Base-by-base conservation (phyloP, 345 rosid species). In the Eucalyptus decipiens region DNA sequence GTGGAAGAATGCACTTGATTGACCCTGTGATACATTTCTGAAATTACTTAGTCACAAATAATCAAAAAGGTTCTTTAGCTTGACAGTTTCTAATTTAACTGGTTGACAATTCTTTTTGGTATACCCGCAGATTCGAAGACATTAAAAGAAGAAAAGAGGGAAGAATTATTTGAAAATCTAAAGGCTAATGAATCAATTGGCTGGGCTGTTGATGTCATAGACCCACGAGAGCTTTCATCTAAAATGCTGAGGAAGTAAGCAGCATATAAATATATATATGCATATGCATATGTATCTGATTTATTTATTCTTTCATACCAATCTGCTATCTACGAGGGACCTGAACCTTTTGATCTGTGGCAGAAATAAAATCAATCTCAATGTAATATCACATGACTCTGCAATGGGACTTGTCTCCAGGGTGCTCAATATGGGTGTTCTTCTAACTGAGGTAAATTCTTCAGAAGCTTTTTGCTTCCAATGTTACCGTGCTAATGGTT, bases 191-290 rank as follows among this genome's bases (percentile, higher is more conserved):
- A 95, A 16, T 97, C 96, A 45, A 89, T 98, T 92, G 99, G 99
- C 87, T 98, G 99, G 99, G 97, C 94, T 81, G 97, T 96, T 89
- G 99, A 98, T 94, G 94, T 98, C 91, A 98, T 97, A 91, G 99
- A 96, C 92, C 99, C 98, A 10, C 94, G 94, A 90, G 99, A 95
- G 91, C 98, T 98, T 89, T 98, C 99, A 19, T 93, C 97, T 87
- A 96, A 97, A 91, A 98, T 98, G 99, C 96, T 97, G 5, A 95
- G 92, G 88, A 96, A 92, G 99, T 98, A 50, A 87, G 96, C 94
- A 65, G 24, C 19, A 13, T 67, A 43, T 52, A 47, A 10, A 47
- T 47, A 50, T 50, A 0, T 2, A 50, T 50, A 51, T 51, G 9
- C 9, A 18, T 51, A 51, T 51, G 21, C 54, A 51, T 51, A 52